Percentiles rank a stretch among this genome's conserved stretches.
Evolutionary conservation across 2,329 filamentous ascomycete genomes (phyloP).

Genomic region (Tolypocladium inflatum): DNA sequence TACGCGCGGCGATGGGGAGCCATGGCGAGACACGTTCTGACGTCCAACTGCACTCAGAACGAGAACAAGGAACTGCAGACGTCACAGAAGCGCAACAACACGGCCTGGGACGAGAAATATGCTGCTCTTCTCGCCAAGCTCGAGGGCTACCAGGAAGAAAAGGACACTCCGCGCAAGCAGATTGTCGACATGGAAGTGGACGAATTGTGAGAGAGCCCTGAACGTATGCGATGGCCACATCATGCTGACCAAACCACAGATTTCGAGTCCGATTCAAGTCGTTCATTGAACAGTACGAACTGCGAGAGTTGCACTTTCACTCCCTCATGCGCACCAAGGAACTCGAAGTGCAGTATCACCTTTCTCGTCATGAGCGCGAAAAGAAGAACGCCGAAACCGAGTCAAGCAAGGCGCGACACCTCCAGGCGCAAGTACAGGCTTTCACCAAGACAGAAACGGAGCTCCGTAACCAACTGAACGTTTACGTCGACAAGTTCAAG

Average conservation of each 20-base stretch:
- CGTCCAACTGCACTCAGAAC: slow-evolving; percentile 40
- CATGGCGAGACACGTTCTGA: slow-evolving; percentile 11
- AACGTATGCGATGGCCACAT: neutral
- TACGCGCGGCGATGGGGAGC: neutral
- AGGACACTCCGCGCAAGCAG: slow-evolving; percentile 72
- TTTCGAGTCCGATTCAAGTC: slow-evolving; percentile 86
- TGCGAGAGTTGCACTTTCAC: slow-evolving; percentile 90
- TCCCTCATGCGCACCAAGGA: slow-evolving; percentile 89
- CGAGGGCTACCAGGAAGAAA: slow-evolving; percentile 80
- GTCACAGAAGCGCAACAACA: slow-evolving; percentile 71
- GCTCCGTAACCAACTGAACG: slow-evolving; percentile 87
- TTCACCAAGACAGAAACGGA: slow-evolving; percentile 96
- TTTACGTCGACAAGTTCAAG: slow-evolving; percentile 99
- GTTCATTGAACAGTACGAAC: slow-evolving; percentile 91
- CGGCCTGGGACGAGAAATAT: slow-evolving; percentile 77
- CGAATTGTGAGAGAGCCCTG: slow-evolving; percentile 56
- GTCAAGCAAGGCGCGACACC: slow-evolving; percentile 65
- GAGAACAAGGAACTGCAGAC: slow-evolving; percentile 91
- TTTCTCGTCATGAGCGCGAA: slow-evolving; percentile 81
- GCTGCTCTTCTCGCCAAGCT: slow-evolving; percentile 73
- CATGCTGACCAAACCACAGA: slow-evolving; percentile 30
- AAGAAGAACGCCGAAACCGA: slow-evolving; percentile 82
- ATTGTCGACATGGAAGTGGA: slow-evolving; percentile 81
- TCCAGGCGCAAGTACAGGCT: slow-evolving; percentile 86
- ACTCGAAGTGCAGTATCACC: slow-evolving; percentile 85